A percentile compares a stretch with the other conserved stretches of the same genome.
Evolutionary conservation across 2,329 filamentous ascomycete species (phyloP).

Genomic region (Dactylellina drechsleri): DNA sequence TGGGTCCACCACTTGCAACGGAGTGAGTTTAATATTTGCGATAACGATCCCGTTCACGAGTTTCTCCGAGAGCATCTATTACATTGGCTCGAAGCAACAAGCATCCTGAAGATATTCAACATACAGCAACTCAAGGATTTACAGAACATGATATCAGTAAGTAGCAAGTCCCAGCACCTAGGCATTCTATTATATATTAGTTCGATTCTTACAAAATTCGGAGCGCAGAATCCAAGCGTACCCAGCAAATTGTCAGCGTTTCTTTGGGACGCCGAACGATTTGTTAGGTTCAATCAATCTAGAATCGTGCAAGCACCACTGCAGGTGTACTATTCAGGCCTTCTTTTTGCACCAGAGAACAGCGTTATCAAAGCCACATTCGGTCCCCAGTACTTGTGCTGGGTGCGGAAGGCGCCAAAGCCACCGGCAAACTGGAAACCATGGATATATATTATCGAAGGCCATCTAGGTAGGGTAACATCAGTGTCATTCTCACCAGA

Average conservation of each 20-base stretch:
- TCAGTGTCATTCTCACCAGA: conserved; percentile 1
- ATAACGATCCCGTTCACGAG: conserved; percentile 1
- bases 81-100: conserved; percentile 33
- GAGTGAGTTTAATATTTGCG: neutral
- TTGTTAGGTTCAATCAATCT: conserved; percentile 12
- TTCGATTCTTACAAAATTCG: neutral
- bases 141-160: conserved; percentile 7
- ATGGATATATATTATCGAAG: no score
- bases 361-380: conserved; percentile 20
- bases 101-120: conserved; percentile 10
- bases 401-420: conserved; percentile 8
- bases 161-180: neutral
- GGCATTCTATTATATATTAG: neutral
- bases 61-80: conserved; percentile 27
- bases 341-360: conserved; percentile 19
- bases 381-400: neutral
- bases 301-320: conserved; percentile 24
- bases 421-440: neutral
- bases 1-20: conserved; percentile 23
- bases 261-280: conserved; percentile 22
- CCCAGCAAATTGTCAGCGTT: neutral
- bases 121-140: conserved; percentile 2
- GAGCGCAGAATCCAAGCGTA: neutral
- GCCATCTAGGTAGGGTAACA: neutral
- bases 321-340: conserved; percentile 23